phyloP scores from a whole-genome alignment of 805 yeast genomes.

The Zygoascus flipseniorum region DNA sequence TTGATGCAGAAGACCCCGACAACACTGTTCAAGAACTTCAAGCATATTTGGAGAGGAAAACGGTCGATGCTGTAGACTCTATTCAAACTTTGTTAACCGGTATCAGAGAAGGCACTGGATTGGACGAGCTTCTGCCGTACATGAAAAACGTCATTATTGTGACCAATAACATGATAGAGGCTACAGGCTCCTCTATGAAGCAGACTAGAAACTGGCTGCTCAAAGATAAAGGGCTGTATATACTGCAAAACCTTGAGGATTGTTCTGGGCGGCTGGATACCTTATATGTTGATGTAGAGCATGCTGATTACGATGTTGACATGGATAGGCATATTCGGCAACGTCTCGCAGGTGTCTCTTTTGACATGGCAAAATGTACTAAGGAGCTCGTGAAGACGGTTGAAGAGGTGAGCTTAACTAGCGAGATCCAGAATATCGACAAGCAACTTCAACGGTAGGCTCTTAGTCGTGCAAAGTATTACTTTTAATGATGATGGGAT shows the following conservation, averaged over 20 bases:
- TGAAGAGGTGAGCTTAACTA: constrained; percentile 85
- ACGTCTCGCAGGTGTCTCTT: constrained; percentile 90
- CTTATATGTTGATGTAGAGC: constrained; percentile 41
- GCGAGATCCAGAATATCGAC: constrained; percentile 75
- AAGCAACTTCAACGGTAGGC: constrained; percentile 31
- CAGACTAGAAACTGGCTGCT: constrained; percentile 79
- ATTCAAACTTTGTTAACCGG: constrained; percentile 67
- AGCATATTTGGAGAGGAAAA: constrained; percentile 83
- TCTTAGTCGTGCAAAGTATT: not conserved
- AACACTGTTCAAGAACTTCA: constrained; percentile 78
- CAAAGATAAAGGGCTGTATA: constrained; percentile 88
- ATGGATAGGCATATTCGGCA: constrained; percentile 90
- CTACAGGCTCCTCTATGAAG: constrained; percentile 79
- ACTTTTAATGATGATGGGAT: too few relatives aligned
- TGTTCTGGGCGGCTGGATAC: constrained; percentile 76
- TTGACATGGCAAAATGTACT: constrained; percentile 93
- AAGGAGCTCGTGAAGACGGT: constrained; percentile 93
- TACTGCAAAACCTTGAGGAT: constrained; percentile 76
- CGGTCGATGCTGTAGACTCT: constrained; percentile 82
- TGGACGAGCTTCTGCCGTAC: constrained; percentile 62
- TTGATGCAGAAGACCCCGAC: constrained; percentile 80
- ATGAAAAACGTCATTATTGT: constrained; percentile 71
- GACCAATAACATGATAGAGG: constrained; percentile 80
- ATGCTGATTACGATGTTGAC: constrained; percentile 34
- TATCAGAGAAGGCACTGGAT: constrained; percentile 48